A percentile compares a stretch with the other conserved stretches of the same genome.
Conservation (phyloP, 192 early-diverging fungal genomes). For the Endogone sp. region DNA sequence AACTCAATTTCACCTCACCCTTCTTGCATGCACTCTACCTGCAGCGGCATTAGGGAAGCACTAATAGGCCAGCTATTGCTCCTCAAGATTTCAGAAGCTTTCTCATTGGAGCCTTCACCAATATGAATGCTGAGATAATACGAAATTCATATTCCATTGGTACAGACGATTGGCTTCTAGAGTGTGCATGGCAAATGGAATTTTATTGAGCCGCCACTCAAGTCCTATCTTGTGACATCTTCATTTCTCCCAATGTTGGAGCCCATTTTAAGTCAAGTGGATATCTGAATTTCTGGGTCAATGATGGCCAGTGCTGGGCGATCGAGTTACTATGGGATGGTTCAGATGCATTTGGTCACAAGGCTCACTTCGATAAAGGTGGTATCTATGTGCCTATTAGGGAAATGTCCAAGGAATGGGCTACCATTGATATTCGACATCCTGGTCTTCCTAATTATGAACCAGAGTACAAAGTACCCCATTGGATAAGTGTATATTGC, state of each 20-base stretch:
- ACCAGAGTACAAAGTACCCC: no score
- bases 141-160: neutral
- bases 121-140: slow-evolving; percentile 6
- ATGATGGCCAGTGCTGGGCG: slow-evolving; percentile 11
- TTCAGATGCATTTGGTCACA: slow-evolving; percentile 1
- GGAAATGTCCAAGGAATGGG: slow-evolving; percentile 5
- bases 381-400: slow-evolving; percentile 5
- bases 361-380: slow-evolving; percentile 3
- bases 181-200: slow-evolving; percentile 17
- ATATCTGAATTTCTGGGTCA: slow-evolving; percentile 16
- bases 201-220: slow-evolving; percentile 11
- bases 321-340: slow-evolving; percentile 10
- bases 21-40: neutral
- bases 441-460: no score
- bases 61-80: no score
- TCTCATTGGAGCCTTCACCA: neutral
- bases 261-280: slow-evolving; percentile 8
- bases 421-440: slow-evolving; percentile 11
- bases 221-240: neutral
- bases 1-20: no score
- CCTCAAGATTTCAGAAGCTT: slow-evolving; percentile 5
- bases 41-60: neutral
- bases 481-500: no score
- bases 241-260: slow-evolving; percentile 11
- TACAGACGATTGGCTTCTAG: slow-evolving; percentile 1